These are phyloP conservation scores for Hyaloperonospora arabidopsidis DNA, from an alignment of 352 stramenopile species.

Conservation along the genomic window DNA sequence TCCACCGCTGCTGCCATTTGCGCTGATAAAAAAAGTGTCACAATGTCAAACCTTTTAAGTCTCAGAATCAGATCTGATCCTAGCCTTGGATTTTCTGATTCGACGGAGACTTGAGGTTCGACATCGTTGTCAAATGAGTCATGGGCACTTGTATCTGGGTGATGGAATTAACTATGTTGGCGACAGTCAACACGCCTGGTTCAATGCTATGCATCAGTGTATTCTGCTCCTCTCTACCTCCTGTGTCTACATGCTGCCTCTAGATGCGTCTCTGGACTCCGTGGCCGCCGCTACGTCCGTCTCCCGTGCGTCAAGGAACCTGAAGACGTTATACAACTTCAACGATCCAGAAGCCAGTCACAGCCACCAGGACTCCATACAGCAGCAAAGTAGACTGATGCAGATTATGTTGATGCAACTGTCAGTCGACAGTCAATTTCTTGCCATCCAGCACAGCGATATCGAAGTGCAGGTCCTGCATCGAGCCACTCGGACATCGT, in stretches of 20 bases:
- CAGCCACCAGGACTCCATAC: slow-evolving; percentile 1
- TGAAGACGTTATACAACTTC: slow-evolving; percentile 43
- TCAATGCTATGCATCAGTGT: slow-evolving; percentile 46
- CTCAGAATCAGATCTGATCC: slow-evolving; percentile 7
- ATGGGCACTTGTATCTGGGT: slow-evolving; percentile 57
- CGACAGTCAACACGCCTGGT: slow-evolving; percentile 35
- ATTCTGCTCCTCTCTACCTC: slow-evolving; percentile 39
- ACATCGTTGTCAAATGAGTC: slow-evolving; percentile 21
- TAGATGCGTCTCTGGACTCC: slow-evolving; percentile 31
- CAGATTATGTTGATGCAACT: slow-evolving; percentile 37
- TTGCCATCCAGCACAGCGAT: slow-evolving; percentile 75
- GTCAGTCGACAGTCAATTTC: slow-evolving; percentile 56
- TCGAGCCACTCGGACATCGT: slow-evolving; percentile 34
- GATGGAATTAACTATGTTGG: slow-evolving; percentile 37
- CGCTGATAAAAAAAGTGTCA: slow-evolving; percentile 11
- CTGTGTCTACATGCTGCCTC: slow-evolving; percentile 30
- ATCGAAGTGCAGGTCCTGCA: slow-evolving; percentile 73
- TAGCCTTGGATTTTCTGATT: too few relatives aligned
- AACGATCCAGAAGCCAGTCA: slow-evolving; percentile 8
- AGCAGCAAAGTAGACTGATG: slow-evolving; percentile 1
- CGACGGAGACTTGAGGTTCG: too few relatives aligned
- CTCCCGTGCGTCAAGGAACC: slow-evolving; percentile 2
- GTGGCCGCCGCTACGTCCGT: slow-evolving; percentile 6
- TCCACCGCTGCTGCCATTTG: slow-evolving; percentile 7
- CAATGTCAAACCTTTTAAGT: too few relatives aligned